A percentile compares a stretch with the other conserved stretches of the same genome.
These are phyloP conservation scores for Spathaspora boniae DNA, from an alignment of 805 yeast species.

Conservation along the genomic window DNA sequence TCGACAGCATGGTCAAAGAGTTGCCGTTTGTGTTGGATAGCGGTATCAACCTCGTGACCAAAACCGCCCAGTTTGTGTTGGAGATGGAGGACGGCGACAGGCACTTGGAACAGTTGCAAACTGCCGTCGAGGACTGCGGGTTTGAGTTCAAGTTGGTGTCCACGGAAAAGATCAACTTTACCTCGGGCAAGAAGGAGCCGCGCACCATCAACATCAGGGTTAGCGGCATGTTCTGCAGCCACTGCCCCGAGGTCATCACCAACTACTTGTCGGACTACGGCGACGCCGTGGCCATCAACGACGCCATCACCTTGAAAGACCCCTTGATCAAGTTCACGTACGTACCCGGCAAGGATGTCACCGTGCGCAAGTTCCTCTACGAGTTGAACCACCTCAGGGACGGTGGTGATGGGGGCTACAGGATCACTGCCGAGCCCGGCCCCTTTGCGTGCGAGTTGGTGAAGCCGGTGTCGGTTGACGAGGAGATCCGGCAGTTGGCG, in stretches of 20 bases:
- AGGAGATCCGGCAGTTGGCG: conserved; percentile 52
- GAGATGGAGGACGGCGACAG: conserved; percentile 33
- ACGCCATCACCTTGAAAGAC: conserved; percentile 49
- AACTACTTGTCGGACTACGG: conserved; percentile 51
- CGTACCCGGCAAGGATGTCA: conserved; percentile 50
- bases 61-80: conserved; percentile 59
- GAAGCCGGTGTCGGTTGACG: conserved; percentile 58
- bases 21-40: conserved; percentile 52
- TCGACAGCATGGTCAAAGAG: conserved; percentile 43
- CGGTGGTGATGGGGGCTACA: conserved; percentile 16
- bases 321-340: conserved; percentile 67
- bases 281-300: conserved; percentile 52
- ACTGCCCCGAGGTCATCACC: conserved; percentile 61
- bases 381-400: conserved; percentile 43
- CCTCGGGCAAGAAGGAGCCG: conserved; percentile 45
- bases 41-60: conserved; percentile 56
- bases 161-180: conserved; percentile 42
- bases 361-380: conserved; percentile 53
- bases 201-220: conserved; percentile 56
- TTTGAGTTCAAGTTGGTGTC: conserved; percentile 54
- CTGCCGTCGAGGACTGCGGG: conserved; percentile 62
- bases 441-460: conserved; percentile 50
- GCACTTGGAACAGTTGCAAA: conserved; percentile 40
- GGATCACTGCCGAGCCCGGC: conserved; percentile 18
- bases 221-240: conserved; percentile 66